Base-by-base conservation (phyloP, 169 alveolate species). In the Miamiensis avidus region DNA sequence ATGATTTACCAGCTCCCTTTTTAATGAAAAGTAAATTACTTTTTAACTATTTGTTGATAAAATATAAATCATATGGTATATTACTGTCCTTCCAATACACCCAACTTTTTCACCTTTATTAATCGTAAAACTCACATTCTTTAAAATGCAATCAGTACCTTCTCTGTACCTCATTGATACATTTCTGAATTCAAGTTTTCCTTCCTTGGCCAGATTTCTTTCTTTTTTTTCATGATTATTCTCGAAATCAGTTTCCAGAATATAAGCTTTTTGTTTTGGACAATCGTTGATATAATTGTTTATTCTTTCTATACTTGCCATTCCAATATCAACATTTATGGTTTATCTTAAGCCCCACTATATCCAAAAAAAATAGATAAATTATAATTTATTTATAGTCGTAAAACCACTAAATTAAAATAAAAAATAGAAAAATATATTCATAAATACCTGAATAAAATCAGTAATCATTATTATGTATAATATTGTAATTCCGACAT, bases 1-100 rank as follows among this genome's bases (percentile, higher is more conserved):
- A 86, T 74, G 95, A 90, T 88, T 95, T 95, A 4, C 97, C 97
- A 49, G 91, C 91, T n/a, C 99, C 99, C 69, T 49, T 11, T 49
- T 49, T 49, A 49, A 11, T 49, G 20, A 49, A 11, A 49, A 74
- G 89, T 87, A 11, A 49, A 49, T 11, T 49, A 49, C 4, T 49
- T 49, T 11, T 11, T 4, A 49, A 11, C 4, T 49, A 49, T 49
- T 49, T 11, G 4, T 11, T 49, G 69, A 49, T 11, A 49, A 49
- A 49, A 49, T 49, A 49, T 49, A 11, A 49, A 11, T 20, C 4
- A 49, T 11, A 49, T 11, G 4, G 20, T 49, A 11, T 11, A 49
- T 49, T 49, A 49, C 69, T 26, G 86, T 91, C 86, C 92, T 85
- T 83, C 94, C 89, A 84, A 96, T 85, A 82, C 97, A 83, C 4